A percentile compares a stretch with the other conserved stretches of the same genome.
Conservation (phyloP, 306 rosid species). For the cucumber (Cucumis sativus) region DNA sequence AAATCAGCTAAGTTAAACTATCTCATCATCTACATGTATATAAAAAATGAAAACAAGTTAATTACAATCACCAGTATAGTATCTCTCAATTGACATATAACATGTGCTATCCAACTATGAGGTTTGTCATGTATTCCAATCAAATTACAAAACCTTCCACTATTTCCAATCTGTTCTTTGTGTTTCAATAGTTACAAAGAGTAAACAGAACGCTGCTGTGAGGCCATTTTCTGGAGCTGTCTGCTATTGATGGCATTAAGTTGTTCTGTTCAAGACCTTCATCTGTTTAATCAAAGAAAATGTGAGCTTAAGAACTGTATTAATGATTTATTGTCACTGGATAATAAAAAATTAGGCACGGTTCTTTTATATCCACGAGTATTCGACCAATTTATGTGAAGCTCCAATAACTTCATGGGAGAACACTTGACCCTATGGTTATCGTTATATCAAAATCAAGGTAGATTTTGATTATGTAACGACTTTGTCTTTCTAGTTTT, state of each 20-base stretch:
- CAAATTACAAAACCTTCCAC: neutral
- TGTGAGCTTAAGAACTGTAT: neutral
- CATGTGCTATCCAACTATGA: no score
- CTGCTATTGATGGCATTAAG: neutral
- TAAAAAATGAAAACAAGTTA: neutral
- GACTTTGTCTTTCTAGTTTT: no score
- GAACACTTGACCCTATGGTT: no score
- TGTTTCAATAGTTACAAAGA: neutral
- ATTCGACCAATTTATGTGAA: no score
- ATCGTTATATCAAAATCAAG: no score
- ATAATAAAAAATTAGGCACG: neutral
- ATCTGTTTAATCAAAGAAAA: neutral
- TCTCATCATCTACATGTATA: constrained; percentile 1
- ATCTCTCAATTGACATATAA: no score
- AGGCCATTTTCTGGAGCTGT: neutral
- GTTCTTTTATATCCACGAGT: no score
- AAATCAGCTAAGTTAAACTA: neutral
- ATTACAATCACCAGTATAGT: neutral
- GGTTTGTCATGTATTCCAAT: no score
- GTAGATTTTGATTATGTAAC: no score
- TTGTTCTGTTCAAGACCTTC: neutral
- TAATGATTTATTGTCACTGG: neutral
- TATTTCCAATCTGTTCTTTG: neutral
- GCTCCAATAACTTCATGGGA: no score
- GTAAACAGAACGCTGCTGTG: neutral